These are phyloP conservation scores for Talaromyces thailandensis DNA, from an alignment of 495 filamentous ascomycete genomes.

Conservation along the genomic window DNA sequence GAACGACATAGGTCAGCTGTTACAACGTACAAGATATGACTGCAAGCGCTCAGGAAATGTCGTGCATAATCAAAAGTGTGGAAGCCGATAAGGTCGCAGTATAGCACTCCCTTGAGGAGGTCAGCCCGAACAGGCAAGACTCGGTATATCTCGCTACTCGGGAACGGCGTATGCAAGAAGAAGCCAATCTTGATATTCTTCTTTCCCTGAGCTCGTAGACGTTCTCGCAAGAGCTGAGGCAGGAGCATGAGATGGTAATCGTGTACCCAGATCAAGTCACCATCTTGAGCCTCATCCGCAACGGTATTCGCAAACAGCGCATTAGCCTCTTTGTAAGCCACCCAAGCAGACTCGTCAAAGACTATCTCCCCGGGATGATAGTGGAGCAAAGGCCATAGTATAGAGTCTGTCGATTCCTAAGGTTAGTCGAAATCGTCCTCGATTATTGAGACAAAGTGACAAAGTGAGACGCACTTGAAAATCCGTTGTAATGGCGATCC, in stretches of 20 bases:
- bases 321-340: slow-evolving; percentile 87
- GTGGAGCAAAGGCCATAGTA: slow-evolving; percentile 95
- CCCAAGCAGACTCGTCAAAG: slow-evolving; percentile 90
- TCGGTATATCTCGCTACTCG: slow-evolving; percentile 93
- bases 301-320: slow-evolving; percentile 77
- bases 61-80: slow-evolving; percentile 95
- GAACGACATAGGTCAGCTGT: not conserved
- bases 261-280: slow-evolving; percentile 93
- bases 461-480: slow-evolving; percentile 73
- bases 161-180: slow-evolving; percentile 96
- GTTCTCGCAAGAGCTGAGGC: slow-evolving; percentile 85
- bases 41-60: slow-evolving; percentile 90
- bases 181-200: slow-evolving; percentile 94
- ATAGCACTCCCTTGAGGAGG: slow-evolving; percentile 73
- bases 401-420: slow-evolving; percentile 60
- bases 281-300: slow-evolving; percentile 72
- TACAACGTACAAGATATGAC: slow-evolving; percentile 66
- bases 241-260: slow-evolving; percentile 98
- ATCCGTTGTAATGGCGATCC: slow-evolving; percentile 79
- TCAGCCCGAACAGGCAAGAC: slow-evolving; percentile 89
- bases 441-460: not conserved
- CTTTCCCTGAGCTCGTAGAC: slow-evolving; percentile 55
- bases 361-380: slow-evolving; percentile 97
- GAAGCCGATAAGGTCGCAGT: slow-evolving; percentile 91
- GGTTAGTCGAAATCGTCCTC: not conserved